Conservation (phyloP, 2,329 filamentous ascomycete genomes). For the Fusarium xyrophilum region DNA sequence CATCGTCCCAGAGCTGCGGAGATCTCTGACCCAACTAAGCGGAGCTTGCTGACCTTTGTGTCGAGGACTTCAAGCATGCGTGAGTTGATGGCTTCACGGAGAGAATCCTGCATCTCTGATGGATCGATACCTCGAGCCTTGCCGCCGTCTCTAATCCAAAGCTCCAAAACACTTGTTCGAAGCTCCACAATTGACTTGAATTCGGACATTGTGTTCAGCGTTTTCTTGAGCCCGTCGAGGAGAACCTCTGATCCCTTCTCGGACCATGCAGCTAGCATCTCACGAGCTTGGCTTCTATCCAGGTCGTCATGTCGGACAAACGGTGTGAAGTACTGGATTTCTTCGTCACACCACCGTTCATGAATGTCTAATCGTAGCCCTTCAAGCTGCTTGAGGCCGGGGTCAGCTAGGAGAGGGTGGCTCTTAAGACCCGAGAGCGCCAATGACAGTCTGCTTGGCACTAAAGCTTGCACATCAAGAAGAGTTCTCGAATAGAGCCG, state of each 20-base stretch:
- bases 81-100: slow-evolving; percentile 73
- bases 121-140: slow-evolving; percentile 72
- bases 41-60: slow-evolving; percentile 68
- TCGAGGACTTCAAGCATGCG: slow-evolving; percentile 70
- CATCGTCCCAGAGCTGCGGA: slow-evolving; percentile 67
- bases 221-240: slow-evolving; percentile 66
- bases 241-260: slow-evolving; percentile 65
- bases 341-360: slow-evolving; percentile 79
- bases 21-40: slow-evolving; percentile 69
- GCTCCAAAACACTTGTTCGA: slow-evolving; percentile 72
- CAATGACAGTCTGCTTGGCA: slow-evolving; percentile 75
- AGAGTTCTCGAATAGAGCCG: slow-evolving; percentile 79
- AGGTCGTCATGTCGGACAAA: slow-evolving; percentile 85
- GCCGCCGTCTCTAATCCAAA: slow-evolving; percentile 75
- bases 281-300: slow-evolving; percentile 64
- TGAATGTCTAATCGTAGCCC: slow-evolving; percentile 80
- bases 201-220: slow-evolving; percentile 66
- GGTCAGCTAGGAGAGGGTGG: slow-evolving; percentile 74
- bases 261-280: slow-evolving; percentile 70
- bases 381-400: slow-evolving; percentile 68
- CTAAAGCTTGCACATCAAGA: slow-evolving; percentile 76
- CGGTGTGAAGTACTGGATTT: slow-evolving; percentile 84
- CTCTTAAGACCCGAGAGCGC: slow-evolving; percentile 73
- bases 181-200: slow-evolving; percentile 74
- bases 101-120: slow-evolving; percentile 69